A percentile compares a stretch with the other conserved stretches of the same genome.
Evolutionary conservation across 345 rosid species (phyloP).

Genomic region (Melaleuca alternifolia): DNA sequence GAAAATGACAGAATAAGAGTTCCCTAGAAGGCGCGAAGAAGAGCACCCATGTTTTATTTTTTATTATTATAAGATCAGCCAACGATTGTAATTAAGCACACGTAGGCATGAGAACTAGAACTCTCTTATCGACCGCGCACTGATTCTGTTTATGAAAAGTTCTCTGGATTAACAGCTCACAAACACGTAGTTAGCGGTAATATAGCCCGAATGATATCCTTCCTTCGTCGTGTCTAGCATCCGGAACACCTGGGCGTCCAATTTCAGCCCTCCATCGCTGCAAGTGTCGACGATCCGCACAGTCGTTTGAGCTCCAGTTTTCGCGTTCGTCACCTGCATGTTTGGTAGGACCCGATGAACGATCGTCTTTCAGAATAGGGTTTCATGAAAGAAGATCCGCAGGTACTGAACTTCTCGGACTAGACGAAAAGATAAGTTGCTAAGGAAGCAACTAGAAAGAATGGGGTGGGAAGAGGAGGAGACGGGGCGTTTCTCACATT

Average conservation of each 20-base stretch:
- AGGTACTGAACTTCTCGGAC: too few relatives aligned
- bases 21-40: not conserved
- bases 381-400: too few relatives aligned
- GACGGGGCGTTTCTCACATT: not conserved
- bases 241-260: conserved; percentile 27
- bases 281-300: conserved; percentile 54
- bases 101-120: not conserved
- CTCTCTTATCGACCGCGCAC: not conserved
- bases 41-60: not conserved
- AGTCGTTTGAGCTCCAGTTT: conserved; percentile 20
- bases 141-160: not conserved
- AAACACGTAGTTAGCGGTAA: conserved; percentile 33
- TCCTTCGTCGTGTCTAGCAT: conserved; percentile 28
- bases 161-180: conserved; percentile 13
- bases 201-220: conserved; percentile 27
- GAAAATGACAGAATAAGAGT: not conserved
- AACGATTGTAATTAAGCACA: not conserved
- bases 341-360: not conserved
- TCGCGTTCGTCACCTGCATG: conserved; percentile 36
- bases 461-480: not conserved
- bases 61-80: not conserved
- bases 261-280: conserved; percentile 40
- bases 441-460: not conserved
- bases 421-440: not conserved
- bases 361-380: not conserved